A percentile compares a stretch with the other conserved stretches of the same genome.
Evolutionary conservation across 306 rosid genomes (phyloP).

Genomic region (Coriaria nepalensis): DNA sequence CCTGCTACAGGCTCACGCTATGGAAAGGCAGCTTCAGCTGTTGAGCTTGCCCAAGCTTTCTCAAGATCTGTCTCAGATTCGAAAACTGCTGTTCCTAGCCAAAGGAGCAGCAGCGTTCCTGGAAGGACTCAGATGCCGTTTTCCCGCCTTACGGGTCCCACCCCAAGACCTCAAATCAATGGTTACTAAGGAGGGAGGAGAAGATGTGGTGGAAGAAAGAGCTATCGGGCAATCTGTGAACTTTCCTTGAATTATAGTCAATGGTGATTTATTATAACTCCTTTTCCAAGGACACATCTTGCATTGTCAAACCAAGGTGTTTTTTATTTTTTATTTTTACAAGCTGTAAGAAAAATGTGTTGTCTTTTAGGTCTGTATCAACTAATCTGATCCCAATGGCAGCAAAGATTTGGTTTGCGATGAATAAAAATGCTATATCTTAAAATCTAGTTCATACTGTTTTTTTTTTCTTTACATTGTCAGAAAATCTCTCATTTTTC

Average conservation of each 20-base stretch:
- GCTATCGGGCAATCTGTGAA: too few species aligned
- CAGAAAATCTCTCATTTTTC: too few species aligned
- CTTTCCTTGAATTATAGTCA: not conserved
- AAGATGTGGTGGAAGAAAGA: too few species aligned
- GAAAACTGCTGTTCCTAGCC: conserved; percentile 33
- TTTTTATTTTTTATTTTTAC: too few species aligned
- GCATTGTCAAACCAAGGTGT: not conserved
- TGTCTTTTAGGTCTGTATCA: too few species aligned
- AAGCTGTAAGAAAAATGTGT: too few species aligned
- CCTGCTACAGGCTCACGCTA: conserved; percentile 24
- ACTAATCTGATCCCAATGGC: too few species aligned
- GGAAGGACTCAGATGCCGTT: conserved; percentile 60
- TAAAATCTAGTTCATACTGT: too few species aligned
- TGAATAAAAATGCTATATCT: too few species aligned
- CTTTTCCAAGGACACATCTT: too few species aligned
- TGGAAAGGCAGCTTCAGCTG: conserved; percentile 76
- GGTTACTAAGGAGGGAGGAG: conserved; percentile 42
- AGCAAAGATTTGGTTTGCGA: too few species aligned
- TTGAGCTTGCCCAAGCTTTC: conserved; percentile 91
- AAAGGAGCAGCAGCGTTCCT: conserved; percentile 40
- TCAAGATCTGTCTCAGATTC: conserved; percentile 82
- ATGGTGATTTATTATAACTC: not conserved
- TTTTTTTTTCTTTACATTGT: too few species aligned
- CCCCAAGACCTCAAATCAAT: conserved; percentile 79
- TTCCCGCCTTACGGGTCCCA: conserved; percentile 72